Base-by-base conservation (phyloP, 1,284 basidiomycete species). In the Tilletiopsis washingtonensis region DNA sequence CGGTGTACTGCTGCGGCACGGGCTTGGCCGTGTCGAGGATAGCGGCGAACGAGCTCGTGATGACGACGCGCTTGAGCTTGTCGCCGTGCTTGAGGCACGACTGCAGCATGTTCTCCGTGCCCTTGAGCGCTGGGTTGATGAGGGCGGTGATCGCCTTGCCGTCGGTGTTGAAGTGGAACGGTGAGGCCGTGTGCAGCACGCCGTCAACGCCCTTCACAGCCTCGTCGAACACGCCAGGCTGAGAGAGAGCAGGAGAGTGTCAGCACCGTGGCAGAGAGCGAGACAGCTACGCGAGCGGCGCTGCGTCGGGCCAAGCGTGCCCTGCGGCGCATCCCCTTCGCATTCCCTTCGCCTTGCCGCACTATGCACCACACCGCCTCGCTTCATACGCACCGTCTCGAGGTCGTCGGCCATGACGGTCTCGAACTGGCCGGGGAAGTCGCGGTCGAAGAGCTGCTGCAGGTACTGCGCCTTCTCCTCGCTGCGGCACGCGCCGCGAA, bases 191-290 rank as follows among this genome's bases (percentile, higher is more conserved):
- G 69, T 83, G 81, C 27, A 75, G 76, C 25, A 86, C 80, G 4
- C 76, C 83, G 55, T 82, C 79, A 1, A 85, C 80, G 1, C 77
- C 82, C 64, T 81, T 81, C 29, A 85, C 81, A 1, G 81, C 82
- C 38, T 83, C 81, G 61, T 85, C 82, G 57, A 85, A 85, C 2
- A 81, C 81, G n/a, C 80, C 81, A 7, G 79, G n/a, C n/a, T n/a
- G n/a, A n/a, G n/a, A n/a, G n/a, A n/a, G n/a, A n/a, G n/a, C n/a
- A n/a, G n/a, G n/a, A n/a, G n/a, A n/a, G n/a, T n/a, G n/a, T n/a
- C n/a, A n/a, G n/a, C n/a, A n/a, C n/a, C n/a, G n/a, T n/a, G n/a
- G n/a, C n/a, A n/a, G n/a, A n/a, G n/a, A n/a, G n/a, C n/a, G n/a
- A n/a, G n/a, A n/a, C n/a, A n/a, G n/a, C n/a, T n/a, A n/a, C n/a